Base-by-base conservation (phyloP, 2,329 filamentous ascomycete species). In the Coleophoma cylindrospora region DNA sequence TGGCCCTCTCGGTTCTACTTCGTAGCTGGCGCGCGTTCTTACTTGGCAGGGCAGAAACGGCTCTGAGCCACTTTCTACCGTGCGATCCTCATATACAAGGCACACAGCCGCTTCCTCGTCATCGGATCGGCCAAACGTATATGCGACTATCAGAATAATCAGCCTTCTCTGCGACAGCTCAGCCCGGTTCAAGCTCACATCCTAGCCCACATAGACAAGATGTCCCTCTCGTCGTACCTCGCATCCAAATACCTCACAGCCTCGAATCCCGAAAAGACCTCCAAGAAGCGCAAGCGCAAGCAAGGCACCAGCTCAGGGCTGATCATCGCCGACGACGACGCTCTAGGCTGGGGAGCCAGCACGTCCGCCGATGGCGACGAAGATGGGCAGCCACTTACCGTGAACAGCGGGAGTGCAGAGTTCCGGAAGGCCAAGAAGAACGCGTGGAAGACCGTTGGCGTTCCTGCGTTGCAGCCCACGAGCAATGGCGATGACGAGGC, bases 211-310 rank as follows among this genome's bases (percentile, higher is more conserved):
- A 40, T 53, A 65, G 54, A 55, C 41, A 27, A 32, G 40, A 84
- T 85, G 79, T 76, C 72, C 9, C 79, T 96, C 57, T 85, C 90
- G 51, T 83, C 84, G 64, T 99, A 97, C 64, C 81, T 99, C 34
- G 91, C 92, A 36, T 86, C 89, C 55, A 94, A 91, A 68, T 99
- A 99, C 67, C 84, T 99, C 45, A 88, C 79, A 2, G 83, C 84
- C 38, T 82, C 86, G 57, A 68, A 64, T 10, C 61, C 66, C 21
- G 73, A 77, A 49, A 73, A 78, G 38, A 77, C 82, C 54, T 68
- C 74, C 6, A 86, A 86, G 64, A 86, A 85, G 64, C 76, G 80
- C 54, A 86, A 86, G 70, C 76, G 79, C 61, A 85, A 84, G 66
- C 68, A 76, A 50, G 61, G 63, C 32, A 62, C 64, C 46, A 59